Conservation (phyloP, 1,284 basidiomycete genomes). For the Leccinum pseudoinsigne region DNA sequence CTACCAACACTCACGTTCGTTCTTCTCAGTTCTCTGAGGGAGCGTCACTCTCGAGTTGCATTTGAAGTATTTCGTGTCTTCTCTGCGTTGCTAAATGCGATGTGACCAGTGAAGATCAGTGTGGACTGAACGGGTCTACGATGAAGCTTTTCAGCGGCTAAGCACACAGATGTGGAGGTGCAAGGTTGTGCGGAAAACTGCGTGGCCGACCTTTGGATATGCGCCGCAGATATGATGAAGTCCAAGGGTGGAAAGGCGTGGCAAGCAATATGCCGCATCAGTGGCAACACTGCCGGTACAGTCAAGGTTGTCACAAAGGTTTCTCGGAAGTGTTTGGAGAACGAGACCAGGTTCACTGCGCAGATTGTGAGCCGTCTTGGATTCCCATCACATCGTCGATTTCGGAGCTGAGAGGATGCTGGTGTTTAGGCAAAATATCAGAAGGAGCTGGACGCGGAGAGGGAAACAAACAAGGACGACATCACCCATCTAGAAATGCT, state of each 20-base stretch:
- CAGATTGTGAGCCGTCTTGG: constrained; percentile 53
- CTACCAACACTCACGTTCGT: constrained; percentile 70
- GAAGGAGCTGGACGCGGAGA: constrained; percentile 64
- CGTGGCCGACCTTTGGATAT: constrained; percentile 85
- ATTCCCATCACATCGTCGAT: background rate
- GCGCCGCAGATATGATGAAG: constrained; percentile 72
- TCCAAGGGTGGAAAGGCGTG: constrained; percentile 69
- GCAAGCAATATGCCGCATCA: constrained; percentile 78
- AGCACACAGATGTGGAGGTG: constrained; percentile 87
- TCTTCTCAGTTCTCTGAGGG: constrained; percentile 69
- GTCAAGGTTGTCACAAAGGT: constrained; percentile 75
- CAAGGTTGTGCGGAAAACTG: constrained; percentile 74
- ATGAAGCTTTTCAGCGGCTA: constrained; percentile 71
- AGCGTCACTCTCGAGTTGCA: constrained; percentile 74
- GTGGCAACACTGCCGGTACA: constrained; percentile 71
- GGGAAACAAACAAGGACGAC: constrained; percentile 74
- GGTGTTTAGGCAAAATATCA: constrained; percentile 50
- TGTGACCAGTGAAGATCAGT: constrained; percentile 57
- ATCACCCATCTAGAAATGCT: constrained; percentile 70
- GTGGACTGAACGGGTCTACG: constrained; percentile 75
- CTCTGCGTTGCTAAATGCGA: constrained; percentile 64
- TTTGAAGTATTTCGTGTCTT: constrained; percentile 85
- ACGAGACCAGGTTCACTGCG: constrained; percentile 58
- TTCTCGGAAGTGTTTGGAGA: constrained; percentile 66
- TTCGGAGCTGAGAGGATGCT: constrained; percentile 21